Evolutionary conservation across 306 rosid genomes (phyloP).

Genomic region (Fragaria vesca): DNA sequence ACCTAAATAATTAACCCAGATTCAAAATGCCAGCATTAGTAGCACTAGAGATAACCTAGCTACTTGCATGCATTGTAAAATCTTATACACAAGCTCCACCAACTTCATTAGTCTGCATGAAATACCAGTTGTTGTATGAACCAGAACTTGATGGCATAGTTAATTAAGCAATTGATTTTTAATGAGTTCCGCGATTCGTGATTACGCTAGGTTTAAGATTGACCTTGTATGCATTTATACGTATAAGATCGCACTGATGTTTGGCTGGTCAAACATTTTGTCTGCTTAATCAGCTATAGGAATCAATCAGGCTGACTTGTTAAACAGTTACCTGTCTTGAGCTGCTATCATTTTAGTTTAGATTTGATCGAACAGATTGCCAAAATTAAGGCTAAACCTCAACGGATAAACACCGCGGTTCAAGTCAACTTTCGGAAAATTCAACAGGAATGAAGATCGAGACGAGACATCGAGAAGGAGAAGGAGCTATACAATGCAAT

Average conservation of each 20-base stretch:
- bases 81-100: neutral
- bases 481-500: neutral
- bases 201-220: conserved; percentile 2
- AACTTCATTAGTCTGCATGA: conserved; percentile 2
- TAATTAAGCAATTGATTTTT: neutral
- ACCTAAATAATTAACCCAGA: neutral
- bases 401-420: neutral
- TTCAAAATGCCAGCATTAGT: neutral
- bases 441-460: neutral
- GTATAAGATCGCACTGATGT: neutral
- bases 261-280: neutral
- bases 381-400: neutral
- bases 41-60: neutral
- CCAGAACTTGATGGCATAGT: neutral
- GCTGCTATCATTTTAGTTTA: neutral
- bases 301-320: neutral
- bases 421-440: neutral
- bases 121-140: neutral
- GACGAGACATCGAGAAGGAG: neutral
- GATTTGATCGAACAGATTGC: neutral
- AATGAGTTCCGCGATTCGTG: neutral
- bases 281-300: neutral
- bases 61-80: neutral
- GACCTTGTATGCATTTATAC: neutral
- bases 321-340: neutral